Base-by-base conservation (phyloP, 2,329 filamentous ascomycete species). In the Tympanopsis confertula region DNA sequence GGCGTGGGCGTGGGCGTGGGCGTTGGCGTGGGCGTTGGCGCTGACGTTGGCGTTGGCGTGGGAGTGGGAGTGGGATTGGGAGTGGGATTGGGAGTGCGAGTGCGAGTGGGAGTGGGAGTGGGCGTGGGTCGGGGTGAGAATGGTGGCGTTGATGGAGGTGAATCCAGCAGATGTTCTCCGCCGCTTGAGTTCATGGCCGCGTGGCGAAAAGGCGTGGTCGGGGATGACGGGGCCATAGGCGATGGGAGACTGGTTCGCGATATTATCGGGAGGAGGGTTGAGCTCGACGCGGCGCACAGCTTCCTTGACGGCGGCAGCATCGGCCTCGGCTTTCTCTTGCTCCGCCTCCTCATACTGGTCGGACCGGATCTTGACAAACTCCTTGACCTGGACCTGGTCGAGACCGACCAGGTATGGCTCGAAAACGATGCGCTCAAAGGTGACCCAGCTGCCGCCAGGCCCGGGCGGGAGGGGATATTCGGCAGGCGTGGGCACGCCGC, bases 401-500 rank as follows among this genome's bases (percentile, higher is more conserved):
- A 77, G 55, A 2, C 65, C 65, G 13, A 71, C 57, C 0, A 80
- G 65, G 40, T 77, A 71, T 5, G 66, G 52, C 2, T 70, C 67
- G 46, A 79, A 78, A 17, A 75, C 65, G 20, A 78, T 64, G 15
- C 70, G 62, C 40, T 76, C 69, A 45, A 78, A 78, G 0, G 73
- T 78, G 18, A 78, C 72, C 74, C 74, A 79, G 50, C 72, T 77
- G 38, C 71, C 74, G 17, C 74, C 74, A 2, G 73, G 70, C 1
- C 73, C 74, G 2, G 70, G 66, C 1, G 73, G 74, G 3, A 74
- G 47, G 20, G 71, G 58, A 49, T 63, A 63, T 19, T 62, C 57
- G 29, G 59, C 50, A 4, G 63, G 57, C 19, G 78, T 58, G 2
- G 58, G 48, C 10, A 69, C 61, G 12, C 71, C 71, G 2, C 55